phyloP scores from a whole-genome alignment of 1,139 yeast genomes.

The Hansenula sp. region DNA sequence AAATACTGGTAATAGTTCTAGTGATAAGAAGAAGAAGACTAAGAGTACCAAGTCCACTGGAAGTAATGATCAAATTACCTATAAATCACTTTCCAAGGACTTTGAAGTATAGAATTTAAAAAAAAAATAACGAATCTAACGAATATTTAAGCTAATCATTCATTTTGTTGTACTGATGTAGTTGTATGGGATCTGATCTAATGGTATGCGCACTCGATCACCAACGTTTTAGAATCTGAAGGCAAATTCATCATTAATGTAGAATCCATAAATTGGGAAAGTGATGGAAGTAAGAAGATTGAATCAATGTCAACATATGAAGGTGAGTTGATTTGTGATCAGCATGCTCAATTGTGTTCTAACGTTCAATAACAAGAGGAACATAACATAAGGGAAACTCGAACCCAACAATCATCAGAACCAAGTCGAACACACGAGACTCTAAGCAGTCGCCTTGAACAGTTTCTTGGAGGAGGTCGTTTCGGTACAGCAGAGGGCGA shows the following conservation, averaged over 20 bases:
- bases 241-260: neutral
- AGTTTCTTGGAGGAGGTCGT: constrained; percentile 8
- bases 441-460: constrained; percentile 10
- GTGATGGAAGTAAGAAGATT: no score
- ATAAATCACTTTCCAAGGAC: constrained; percentile 7
- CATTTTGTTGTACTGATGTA: neutral
- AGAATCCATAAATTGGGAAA: no score
- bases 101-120: constrained; percentile 4
- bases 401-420: neutral
- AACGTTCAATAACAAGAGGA: constrained; percentile 7
- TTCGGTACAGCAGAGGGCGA: neutral
- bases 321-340: constrained; percentile 10
- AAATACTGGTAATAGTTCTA: neutral
- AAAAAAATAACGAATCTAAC: neutral
- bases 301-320: constrained; percentile 24
- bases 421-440: constrained; percentile 15
- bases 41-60: neutral
- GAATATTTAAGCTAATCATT: neutral
- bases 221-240: neutral
- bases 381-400: constrained; percentile 8
- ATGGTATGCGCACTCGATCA: neutral
- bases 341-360: neutral
- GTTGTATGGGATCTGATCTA: neutral
- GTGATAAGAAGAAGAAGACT: neutral
- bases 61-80: neutral